Evolutionary conservation across 169 alveolate species (phyloP).

Genomic region (Eimeria acervulina): DNA sequence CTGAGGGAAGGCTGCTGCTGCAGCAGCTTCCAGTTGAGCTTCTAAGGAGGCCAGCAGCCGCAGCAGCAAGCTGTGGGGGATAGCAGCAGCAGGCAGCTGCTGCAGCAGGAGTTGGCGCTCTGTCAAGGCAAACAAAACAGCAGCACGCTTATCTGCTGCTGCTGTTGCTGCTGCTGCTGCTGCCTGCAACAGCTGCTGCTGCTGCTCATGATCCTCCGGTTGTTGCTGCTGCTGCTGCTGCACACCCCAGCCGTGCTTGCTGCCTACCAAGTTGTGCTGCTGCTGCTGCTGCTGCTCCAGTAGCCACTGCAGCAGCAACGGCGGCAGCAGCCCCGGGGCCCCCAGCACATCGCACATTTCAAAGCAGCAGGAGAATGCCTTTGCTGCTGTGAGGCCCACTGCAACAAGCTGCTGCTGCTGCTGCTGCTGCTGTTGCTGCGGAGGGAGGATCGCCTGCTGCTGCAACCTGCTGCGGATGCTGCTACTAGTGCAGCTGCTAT

Average conservation of each 20-base stretch:
- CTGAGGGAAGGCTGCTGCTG: constrained; percentile 30
- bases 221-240: constrained; percentile 29
- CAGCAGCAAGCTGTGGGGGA: constrained; percentile 52
- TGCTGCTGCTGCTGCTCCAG: constrained; percentile 68
- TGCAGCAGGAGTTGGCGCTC: neutral
- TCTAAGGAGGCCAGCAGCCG: constrained; percentile 48
- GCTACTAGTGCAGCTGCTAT: neutral
- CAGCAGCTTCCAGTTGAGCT: constrained; percentile 10
- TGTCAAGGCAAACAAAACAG: constrained; percentile 7
- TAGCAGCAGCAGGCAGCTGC: constrained; percentile 27
- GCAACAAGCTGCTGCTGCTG: no score
- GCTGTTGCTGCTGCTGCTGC: no score
- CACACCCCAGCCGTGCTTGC: neutral
- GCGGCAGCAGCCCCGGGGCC: constrained; percentile 40
- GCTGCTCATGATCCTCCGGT: no score
- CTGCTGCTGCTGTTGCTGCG: constrained; percentile 16
- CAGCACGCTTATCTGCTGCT: neutral
- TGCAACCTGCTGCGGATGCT: constrained; percentile 29
- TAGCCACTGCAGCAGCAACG: constrained; percentile 66
- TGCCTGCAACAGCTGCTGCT: no score
- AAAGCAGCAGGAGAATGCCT: constrained; percentile 52
- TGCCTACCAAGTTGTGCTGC: constrained; percentile 18
- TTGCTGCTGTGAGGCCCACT: neutral
- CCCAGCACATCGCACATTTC: constrained; percentile 3
- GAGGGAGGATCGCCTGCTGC: neutral